These are phyloP conservation scores for Selaginella tamariscina DNA, from an alignment of 75 land plant species.

Conservation along the genomic window DNA sequence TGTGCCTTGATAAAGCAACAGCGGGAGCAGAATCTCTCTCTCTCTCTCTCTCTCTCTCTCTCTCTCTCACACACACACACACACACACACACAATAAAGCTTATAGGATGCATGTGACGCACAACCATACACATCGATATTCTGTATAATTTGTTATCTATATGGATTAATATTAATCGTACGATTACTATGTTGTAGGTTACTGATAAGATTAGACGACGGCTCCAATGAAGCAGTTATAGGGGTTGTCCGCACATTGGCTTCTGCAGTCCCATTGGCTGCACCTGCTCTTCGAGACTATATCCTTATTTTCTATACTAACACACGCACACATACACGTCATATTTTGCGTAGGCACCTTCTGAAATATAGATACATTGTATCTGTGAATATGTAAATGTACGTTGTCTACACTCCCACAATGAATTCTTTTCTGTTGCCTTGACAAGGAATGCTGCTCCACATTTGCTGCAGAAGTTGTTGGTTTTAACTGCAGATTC, in stretches of 20 bases:
- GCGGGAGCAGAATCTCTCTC: too few species aligned
- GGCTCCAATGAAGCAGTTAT: conserved; percentile 87
- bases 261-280: conserved; percentile 74
- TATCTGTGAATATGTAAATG: not conserved
- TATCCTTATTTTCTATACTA: conserved; percentile 87
- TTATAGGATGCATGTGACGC: too few species aligned
- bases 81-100: too few species aligned
- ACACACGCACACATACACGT: too few species aligned
- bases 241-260: conserved; percentile 72
- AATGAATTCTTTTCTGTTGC: not conserved
- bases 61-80: too few species aligned
- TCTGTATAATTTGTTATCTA: too few species aligned
- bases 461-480: conserved; percentile 88
- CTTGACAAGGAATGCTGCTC: not conserved
- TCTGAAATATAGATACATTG: too few species aligned
- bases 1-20: too few species aligned
- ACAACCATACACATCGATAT: not conserved
- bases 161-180: too few species aligned
- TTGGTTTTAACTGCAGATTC: conserved; percentile 40
- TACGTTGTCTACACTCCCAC: not conserved
- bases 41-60: too few species aligned
- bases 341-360: too few species aligned
- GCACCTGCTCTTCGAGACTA: conserved; percentile 73
- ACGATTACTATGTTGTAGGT: too few species aligned
- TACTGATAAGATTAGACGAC: conserved; percentile 87